Evolutionary conservation across 2,329 filamentous ascomycete species (phyloP), one percentile per base, ranked within the genome.

Genomic region (Xylariaceae sp.): DNA sequence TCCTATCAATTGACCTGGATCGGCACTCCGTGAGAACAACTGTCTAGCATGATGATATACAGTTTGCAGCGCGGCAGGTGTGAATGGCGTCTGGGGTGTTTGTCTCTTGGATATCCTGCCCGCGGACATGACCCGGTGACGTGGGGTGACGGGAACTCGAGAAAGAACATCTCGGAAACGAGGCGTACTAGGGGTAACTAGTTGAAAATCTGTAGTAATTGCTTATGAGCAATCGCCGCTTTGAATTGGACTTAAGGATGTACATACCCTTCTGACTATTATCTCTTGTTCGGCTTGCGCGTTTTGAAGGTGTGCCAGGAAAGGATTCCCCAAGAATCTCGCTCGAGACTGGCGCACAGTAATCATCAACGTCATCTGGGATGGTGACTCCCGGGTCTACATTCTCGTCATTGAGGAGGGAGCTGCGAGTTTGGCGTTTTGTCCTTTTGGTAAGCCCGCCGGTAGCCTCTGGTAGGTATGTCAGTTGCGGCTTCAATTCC

Each of bases 1-100:
- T 46, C 92, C 92, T 52, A 95, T 79, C 12, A 96, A 76, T 62
- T 84, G 81, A 2, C 86, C 84, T 1, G 89, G 87, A 52, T 86
- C 84, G 8, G 87, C 84, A 58, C 88, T 88, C 47, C 90, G 84
- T 6, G 88, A 85, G 67, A 99, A 99, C 2, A 95, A 73, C 65
- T 96, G 90, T 29, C 92, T 85, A 15, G 91, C 94, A 56, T 86
- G 80, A 59, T 94, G 90, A 71, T 96, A 97, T 36, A 96, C 78
- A 0, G 90, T 94, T 50, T 85, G 83, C 19, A 80, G 75, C 10
- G 83, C 76, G 26, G 83, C 80, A 12, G 89, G 87, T 6, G 88
- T 88, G 32, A 80, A 75, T 10, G 87, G 87, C 12, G 89, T 89
- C 60, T 86, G 84, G 18, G 89, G 88, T 40, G 90, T 95, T 63